A percentile compares a stretch with the other conserved stretches of the same genome.
These are phyloP conservation scores for Ustilago sp. DNA, from an alignment of 1,284 basidiomycete genomes.

Conservation along the genomic window DNA sequence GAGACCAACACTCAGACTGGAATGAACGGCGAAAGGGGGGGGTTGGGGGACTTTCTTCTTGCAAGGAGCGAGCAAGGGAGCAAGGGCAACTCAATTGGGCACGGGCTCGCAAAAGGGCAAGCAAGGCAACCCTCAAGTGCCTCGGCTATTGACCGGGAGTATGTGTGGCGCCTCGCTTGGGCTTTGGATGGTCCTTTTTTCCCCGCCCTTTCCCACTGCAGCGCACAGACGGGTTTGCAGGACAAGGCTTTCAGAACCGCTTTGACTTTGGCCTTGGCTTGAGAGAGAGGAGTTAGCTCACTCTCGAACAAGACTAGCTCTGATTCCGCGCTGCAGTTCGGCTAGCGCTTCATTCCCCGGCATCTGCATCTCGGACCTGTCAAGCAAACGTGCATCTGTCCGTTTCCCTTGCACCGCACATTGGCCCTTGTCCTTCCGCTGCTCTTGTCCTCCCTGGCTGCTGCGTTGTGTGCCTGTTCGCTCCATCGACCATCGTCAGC, in stretches of 20 bases:
- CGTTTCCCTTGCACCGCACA: slow-evolving; percentile 16
- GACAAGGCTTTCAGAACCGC: slow-evolving; percentile 7
- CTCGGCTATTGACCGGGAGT: slow-evolving; percentile 28
- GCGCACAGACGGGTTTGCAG: slow-evolving; percentile 13
- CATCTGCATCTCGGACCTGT: slow-evolving; percentile 58
- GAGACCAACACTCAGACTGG: slow-evolving; percentile 6
- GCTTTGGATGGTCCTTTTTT: slow-evolving; percentile 6
- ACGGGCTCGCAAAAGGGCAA: neutral
- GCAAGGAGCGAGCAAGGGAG: slow-evolving; percentile 6
- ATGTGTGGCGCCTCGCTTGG: slow-evolving; percentile 26
- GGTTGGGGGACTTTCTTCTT: too few species aligned
- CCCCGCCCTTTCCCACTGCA: slow-evolving; percentile 15
- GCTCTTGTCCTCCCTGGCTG: slow-evolving; percentile 23
- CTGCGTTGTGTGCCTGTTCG: slow-evolving; percentile 11
- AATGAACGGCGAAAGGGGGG: neutral
- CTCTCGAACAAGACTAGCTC: neutral
- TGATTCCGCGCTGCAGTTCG: slow-evolving; percentile 35
- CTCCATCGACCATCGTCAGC: neutral
- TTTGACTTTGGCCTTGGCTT: neutral
- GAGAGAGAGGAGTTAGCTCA: too few species aligned
- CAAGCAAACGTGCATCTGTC: slow-evolving; percentile 50
- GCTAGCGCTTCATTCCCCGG: slow-evolving; percentile 44
- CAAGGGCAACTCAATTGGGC: neutral
- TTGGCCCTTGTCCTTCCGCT: slow-evolving; percentile 2
- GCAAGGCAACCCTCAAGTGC: slow-evolving; percentile 22